Base-by-base conservation (phyloP, 2,329 filamentous ascomycete species). In the Penicillium sclerotigenum region DNA sequence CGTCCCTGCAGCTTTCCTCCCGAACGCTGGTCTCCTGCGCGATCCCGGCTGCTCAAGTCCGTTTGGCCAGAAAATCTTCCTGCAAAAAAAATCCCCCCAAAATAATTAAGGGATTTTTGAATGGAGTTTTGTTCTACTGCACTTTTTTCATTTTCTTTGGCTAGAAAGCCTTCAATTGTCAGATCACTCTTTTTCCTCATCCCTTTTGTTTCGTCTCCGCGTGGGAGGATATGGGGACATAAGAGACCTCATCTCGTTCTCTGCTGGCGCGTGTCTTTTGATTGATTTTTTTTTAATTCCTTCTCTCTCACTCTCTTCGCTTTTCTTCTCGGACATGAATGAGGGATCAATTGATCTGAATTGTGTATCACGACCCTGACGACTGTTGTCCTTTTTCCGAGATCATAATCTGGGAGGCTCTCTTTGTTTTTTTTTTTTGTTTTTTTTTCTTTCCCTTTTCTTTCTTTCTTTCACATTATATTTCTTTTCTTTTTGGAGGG, bases 1-100 rank as follows among this genome's bases (percentile, higher is more conserved):
- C 64, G 66, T 65, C 64, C 66, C 69, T 71, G 69, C 69, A 70
- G 68, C 69, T 66, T 67, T 62, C 68, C 67, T 59, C 52, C 55
- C 61, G 61, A 59, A 59, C 57, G 45, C 53, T 59, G 52, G 40
- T 58, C 43, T 63, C 52, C 58, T 65, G 62, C 62, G 61, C 59
- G 59, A 66, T 65, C 60, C 63, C 63, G 62, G 60, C 58, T 61
- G 60, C 42, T 64, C 52, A 58, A 64, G 50, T 58, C 59, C 52
- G 47, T 61, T 62, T 54, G 50, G 55, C 58, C 52, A 61, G 45
- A 48, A 54, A 62, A 56, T 52, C 51, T 57, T 63, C 57, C 59
- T 58, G 41, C 41, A 57, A 45, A 52, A 52, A 52, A 52, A 34
- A 28, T 14, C 10, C 46, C 31, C 18, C 10, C 18, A 18, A 43